Conservation (phyloP, 2,329 filamentous ascomycete genomes). For the Cylindrodendrum hubeiense region DNA sequence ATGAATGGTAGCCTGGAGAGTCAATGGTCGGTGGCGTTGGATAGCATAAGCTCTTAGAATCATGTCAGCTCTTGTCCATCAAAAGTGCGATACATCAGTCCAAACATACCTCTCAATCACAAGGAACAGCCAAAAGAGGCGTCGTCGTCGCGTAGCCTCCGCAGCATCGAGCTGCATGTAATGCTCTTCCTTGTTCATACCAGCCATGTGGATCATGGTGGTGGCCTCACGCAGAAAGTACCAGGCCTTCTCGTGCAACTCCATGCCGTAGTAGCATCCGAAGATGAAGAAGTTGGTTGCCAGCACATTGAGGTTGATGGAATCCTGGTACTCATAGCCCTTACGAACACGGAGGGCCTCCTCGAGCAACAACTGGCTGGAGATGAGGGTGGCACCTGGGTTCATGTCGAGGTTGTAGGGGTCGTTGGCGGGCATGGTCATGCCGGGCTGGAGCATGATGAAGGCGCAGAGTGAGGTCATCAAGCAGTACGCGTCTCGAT, state of each 20-base stretch:
- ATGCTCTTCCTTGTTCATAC: constrained; percentile 72
- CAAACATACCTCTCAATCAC: constrained; percentile 72
- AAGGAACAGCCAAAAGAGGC: constrained; percentile 81
- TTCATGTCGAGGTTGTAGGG: constrained; percentile 68
- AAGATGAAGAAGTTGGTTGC: constrained; percentile 86
- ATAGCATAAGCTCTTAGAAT: constrained; percentile 73
- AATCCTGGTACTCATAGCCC: constrained; percentile 70
- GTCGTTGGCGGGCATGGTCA: constrained; percentile 69
- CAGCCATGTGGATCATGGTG: constrained; percentile 73
- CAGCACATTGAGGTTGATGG: constrained; percentile 67
- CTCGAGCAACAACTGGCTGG: constrained; percentile 75
- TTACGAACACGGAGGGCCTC: constrained; percentile 76
- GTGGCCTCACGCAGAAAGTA: constrained; percentile 83
- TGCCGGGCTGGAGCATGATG: constrained; percentile 77
- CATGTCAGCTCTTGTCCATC: constrained; percentile 2
- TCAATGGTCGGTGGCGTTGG: constrained; percentile 76
- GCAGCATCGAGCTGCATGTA: constrained; percentile 70
- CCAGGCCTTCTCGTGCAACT: constrained; percentile 83
- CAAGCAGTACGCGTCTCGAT: constrained; percentile 73
- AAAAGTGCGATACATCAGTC: constrained; percentile 35
- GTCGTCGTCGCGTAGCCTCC: constrained; percentile 73
- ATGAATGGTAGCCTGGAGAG: constrained; percentile 76
- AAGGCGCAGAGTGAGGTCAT: constrained; percentile 75
- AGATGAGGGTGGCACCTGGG: constrained; percentile 71
- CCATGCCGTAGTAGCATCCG: constrained; percentile 77